A percentile compares a stretch with the other conserved stretches of the same genome.
phyloP scores from a whole-genome alignment of 495 filamentous ascomycete species.

The Penicillium fimorum region DNA sequence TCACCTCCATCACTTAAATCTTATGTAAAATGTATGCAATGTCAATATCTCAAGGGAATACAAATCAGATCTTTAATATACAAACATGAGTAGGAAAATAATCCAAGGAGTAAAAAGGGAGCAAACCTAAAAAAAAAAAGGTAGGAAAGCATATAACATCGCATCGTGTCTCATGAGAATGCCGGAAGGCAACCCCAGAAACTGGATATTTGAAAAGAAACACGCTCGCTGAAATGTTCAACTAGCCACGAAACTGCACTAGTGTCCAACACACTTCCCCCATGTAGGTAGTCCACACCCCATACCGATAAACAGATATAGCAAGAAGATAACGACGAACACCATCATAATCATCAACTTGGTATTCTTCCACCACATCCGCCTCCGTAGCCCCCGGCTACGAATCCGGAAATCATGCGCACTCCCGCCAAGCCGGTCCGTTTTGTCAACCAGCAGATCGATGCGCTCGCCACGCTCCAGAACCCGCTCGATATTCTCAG shows the following conservation, averaged over 20 bases:
- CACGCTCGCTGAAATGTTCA: conserved; percentile 17
- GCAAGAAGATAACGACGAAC: conserved; percentile 78
- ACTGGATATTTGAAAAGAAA: conserved; percentile 9
- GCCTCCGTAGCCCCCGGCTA: conserved; percentile 76
- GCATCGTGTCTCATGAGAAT: conserved; percentile 21
- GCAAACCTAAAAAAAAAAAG: conserved; percentile 1
- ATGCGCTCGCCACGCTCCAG: conserved; percentile 94
- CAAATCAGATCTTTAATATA: conserved; percentile 18
- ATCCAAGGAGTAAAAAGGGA: neutral
- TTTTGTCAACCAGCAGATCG: conserved; percentile 95
- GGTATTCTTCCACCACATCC: conserved; percentile 99
- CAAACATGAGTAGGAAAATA: neutral
- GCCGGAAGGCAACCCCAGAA: conserved; percentile 4
- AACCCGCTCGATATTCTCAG: conserved; percentile 95
- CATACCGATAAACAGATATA: conserved; percentile 74
- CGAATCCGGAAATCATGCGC: conserved; percentile 87
- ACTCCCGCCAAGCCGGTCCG: conserved; percentile 80
- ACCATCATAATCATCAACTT: conserved; percentile 85
- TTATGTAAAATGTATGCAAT: neutral
- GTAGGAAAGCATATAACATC: neutral
- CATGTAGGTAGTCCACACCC: conserved; percentile 69
- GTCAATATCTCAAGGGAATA: neutral
- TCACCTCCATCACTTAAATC: neutral
- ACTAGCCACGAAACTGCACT: conserved; percentile 1
- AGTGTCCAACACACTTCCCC: conserved; percentile 48